Evolutionary conservation across 2,329 filamentous ascomycete genomes (phyloP).

Genomic region (Rhexocercosporidium sp.): DNA sequence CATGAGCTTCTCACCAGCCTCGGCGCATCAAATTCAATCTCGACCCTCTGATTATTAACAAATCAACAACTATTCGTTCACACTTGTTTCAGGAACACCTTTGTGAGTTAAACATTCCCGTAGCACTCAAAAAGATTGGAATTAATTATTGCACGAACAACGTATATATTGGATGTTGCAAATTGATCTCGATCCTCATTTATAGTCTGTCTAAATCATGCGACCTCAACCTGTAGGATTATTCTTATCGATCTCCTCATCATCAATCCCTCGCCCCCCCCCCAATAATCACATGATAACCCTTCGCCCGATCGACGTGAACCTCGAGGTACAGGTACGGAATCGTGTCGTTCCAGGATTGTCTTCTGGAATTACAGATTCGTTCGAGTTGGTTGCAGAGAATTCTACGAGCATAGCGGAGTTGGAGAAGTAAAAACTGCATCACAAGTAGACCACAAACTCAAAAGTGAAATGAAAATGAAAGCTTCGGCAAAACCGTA

Average conservation of each 20-base stretch:
- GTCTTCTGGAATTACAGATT: neutral
- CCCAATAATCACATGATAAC: neutral
- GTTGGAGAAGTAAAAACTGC: neutral
- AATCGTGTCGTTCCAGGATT: neutral
- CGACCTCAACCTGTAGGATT: no score
- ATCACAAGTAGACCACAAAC: neutral
- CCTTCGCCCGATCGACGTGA: neutral
- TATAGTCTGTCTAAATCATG: no score
- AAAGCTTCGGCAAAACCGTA: neutral
- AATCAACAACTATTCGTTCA: no score
- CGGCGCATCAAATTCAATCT: no score
- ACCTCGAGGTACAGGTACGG: neutral
- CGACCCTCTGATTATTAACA: no score
- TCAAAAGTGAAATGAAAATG: no score
- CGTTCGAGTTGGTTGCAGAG: neutral
- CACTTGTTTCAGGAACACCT: no score
- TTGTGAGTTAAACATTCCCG: no score
- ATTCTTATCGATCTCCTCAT: neutral
- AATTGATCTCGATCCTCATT: neutral
- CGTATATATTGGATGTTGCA: neutral
- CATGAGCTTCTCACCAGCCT: no score
- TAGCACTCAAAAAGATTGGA: no score
- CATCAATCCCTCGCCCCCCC: neutral
- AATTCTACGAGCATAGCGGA: neutral
- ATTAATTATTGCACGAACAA: no score